Conservation (phyloP, 1,284 basidiomycete genomes). For the Ganoderma sinense region DNA sequence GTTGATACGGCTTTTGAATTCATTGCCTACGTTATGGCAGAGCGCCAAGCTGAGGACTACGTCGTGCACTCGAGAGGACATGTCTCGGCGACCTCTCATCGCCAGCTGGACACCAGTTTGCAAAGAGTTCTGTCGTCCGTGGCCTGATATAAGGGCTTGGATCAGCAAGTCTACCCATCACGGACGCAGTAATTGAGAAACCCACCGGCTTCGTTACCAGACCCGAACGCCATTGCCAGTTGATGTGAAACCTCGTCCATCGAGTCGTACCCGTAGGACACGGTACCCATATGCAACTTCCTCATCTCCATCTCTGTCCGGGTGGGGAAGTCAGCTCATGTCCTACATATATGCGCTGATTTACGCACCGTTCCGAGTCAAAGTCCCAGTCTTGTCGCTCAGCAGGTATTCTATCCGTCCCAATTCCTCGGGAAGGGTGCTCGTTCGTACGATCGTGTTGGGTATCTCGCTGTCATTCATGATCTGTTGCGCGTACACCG, state of each 20-base stretch:
- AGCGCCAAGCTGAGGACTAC: slow-evolving; percentile 93
- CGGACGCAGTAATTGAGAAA: neutral
- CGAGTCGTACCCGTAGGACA: slow-evolving; percentile 95
- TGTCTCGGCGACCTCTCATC: slow-evolving; percentile 88
- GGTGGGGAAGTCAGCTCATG: slow-evolving; percentile 3
- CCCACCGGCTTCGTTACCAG: slow-evolving; percentile 56
- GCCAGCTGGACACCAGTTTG: slow-evolving; percentile 83
- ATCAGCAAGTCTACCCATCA: neutral
- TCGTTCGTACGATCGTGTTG: slow-evolving; percentile 94
- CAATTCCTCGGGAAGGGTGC: slow-evolving; percentile 96
- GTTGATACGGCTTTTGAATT: neutral
- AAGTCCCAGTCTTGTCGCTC: slow-evolving; percentile 97
- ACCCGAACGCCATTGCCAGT: slow-evolving; percentile 82
- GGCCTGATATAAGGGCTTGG: slow-evolving; percentile 38
- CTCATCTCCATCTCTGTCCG: slow-evolving; percentile 97
- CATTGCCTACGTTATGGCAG: slow-evolving; percentile 87
- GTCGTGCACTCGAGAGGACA: slow-evolving; percentile 95
- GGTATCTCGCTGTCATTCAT: slow-evolving; percentile 95
- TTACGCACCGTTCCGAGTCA: slow-evolving; percentile 92
- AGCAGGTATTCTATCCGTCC: slow-evolving; percentile 96
- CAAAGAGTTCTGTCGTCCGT: slow-evolving; percentile 56
- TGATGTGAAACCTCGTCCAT: slow-evolving; percentile 98
- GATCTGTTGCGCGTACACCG: slow-evolving; percentile 95
- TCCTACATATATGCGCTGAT: slow-evolving; percentile 2
- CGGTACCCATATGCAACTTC: slow-evolving; percentile 98